Evolutionary conservation across 2,329 filamentous ascomycete species (phyloP), one percentile per base, ranked within the genome.

Genomic region (Aspergillus quadrilineatus): DNA sequence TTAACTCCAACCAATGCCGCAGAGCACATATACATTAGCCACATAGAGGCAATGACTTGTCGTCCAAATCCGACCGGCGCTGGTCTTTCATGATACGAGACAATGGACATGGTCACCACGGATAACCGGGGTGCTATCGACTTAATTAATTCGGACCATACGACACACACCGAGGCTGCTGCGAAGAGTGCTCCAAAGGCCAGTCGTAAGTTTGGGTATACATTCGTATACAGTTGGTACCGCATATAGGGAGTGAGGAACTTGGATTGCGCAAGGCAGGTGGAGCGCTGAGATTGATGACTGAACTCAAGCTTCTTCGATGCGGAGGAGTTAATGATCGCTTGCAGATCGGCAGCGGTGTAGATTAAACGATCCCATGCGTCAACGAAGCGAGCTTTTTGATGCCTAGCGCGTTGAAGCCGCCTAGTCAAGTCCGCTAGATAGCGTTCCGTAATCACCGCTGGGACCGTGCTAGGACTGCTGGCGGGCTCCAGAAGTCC

Each of bases 1-100:
- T 88, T 91, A 68, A 99, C 87, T 6, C 92, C 92, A 56, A 86
- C 89, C 50, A 97, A 83, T 4, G 94, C 91, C 46, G 92, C 92
- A 12, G 89, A 82, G 72, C 90, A 96, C 94, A 99, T 99, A 79
- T 99, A 99, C 56, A 92, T 81, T 59, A 99, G 87, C 94, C 94
- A 99, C 12, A 85, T 78, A 2, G 91, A 87, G 0, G 93, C 89
- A 48, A 93, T 88, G 44, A 92, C 73, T 71, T 99, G 94, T 4
- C 92, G 91, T 2, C 87, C 88, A 64, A 97, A 92, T 15, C 90
- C 90, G 59, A 97, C 87, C 55, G 89, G 86, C 28, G 87, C 88
- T 55, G 85, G 84, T 9, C 87, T 83, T 41, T 86, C 85, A 36
- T 84, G 83, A 70, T 87, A 88, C 62, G 92, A 89, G 65, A 89